Evolutionary conservation across 176 grass and related monocot genomes (phyloP), one percentile per base, ranked within the genome.

Genomic region (Phoenix dactylifera): DNA sequence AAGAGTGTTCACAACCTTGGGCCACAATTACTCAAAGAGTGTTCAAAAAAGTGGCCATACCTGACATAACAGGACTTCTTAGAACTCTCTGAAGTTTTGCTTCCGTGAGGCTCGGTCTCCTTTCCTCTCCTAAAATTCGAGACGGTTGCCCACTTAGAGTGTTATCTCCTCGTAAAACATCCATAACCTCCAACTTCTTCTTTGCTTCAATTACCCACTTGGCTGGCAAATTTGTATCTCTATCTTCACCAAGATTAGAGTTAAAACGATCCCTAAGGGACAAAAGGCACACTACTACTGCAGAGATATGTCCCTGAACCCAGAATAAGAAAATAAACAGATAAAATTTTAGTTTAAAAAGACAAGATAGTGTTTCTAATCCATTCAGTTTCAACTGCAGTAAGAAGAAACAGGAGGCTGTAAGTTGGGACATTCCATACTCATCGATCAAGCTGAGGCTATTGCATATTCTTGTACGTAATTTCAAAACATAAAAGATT

Each of bases 261-360:
- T 30, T 55, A 74, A 74, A 77, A 17, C 23, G 65, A 74, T 77
- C 83, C 69, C 74, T 81, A 57, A 86, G 65, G 5, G 77, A 59
- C 25, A 86, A 74, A 65, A 86, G 64, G 57, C 69, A 86, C 54
- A 35, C 26, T 22, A 81, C 30, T 44, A 86, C 74, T 61, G 83
- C 78, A 61, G 77, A 86, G 28, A 77, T 56, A 26, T 69, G 77
- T 51, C 69, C 83, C 83, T 86, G 49, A 26, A 77, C 30, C 17
- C 61, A 65, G 72, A 69, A 3, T 58, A 67, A 79, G 70, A 60
- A 30, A 30, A 30, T 30, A 30, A 30, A 75, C 16, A 60, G 18
- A 15, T 60, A 2, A 32, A 60, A 7, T 10, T 17, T 39, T 32
- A 39, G 26, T 6, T 9, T 25, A 32, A 60, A 26, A 60, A 9